Base-by-base conservation (phyloP, 1,139 yeast species). In the Pichia sp. region DNA sequence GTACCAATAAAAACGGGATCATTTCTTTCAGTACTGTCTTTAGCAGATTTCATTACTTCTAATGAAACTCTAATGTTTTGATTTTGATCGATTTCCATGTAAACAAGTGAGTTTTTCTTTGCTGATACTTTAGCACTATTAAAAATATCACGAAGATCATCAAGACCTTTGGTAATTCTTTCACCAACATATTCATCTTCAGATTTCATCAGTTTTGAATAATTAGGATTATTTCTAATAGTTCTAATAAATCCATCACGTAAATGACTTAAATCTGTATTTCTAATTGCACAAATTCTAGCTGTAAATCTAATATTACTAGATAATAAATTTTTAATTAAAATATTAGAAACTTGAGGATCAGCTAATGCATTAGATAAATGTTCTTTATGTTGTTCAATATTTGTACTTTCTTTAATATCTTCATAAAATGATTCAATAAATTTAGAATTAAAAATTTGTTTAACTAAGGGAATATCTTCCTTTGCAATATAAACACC, bases 221-320 rank as follows among this genome's bases (percentile, higher is more conserved):
- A 70, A 52, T 66, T 63, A 2, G 80, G 78, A 58, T 77, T 78
- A 32, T 83, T 80, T 62, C 80, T 71, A 44, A 83, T 75, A 2
- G 95, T 81, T 61, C 92, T 84, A 49, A 88, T 79, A 55, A 92
- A 78, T 0, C 97, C 97, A 62, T 92, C 97, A 58, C 86, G 78
- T 63, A 92, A 68, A 64, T 92, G 97, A 54, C 80, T 80, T 66
- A 85, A 87, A 65, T 90, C 97, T 1, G 97, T 90, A 64, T 86
- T 87, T 45, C 66, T 2, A 92, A 85, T 82, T 0, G 98, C 97
- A 26, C 85, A 82, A 55, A 92, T 82, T 55, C 95, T 73, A 35
- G 88, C 81, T 43, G 81, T 71, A 57, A 88, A 73, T 51, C 79
- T 75, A 28, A 86, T 76, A 9, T 81, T 79, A n/a, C 75, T 67